Percentiles rank a stretch among this genome's conserved stretches.
phyloP scores from a whole-genome alignment of 1,139 yeast genomes.

The Sugiyamaella paludigena region DNA sequence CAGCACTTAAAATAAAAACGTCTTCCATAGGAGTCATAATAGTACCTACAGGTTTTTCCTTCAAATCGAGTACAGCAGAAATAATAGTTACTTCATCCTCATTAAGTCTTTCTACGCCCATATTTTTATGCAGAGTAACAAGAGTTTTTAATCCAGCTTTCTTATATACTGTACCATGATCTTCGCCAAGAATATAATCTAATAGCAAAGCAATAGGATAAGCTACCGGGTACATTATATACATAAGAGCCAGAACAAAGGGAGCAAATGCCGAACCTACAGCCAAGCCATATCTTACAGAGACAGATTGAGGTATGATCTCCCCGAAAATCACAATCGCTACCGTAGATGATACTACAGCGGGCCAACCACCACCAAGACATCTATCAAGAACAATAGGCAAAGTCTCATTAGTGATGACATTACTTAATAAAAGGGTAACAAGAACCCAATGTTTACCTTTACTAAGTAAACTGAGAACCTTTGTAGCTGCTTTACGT shows the following conservation, averaged over 20 bases:
- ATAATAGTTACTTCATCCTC: slow-evolving; percentile 96
- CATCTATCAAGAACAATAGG: slow-evolving; percentile 92
- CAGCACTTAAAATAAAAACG: slow-evolving; percentile 86
- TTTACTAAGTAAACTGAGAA: slow-evolving; percentile 64
- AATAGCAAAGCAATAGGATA: slow-evolving; percentile 82
- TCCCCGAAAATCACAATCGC: slow-evolving; percentile 95
- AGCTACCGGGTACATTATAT: slow-evolving; percentile 86
- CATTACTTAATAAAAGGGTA: slow-evolving; percentile 74
- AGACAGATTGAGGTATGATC: slow-evolving; percentile 89
- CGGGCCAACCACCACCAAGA: slow-evolving; percentile 97
- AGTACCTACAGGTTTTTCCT: slow-evolving; percentile 79
- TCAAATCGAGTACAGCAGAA: slow-evolving; percentile 87
- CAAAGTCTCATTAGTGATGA: slow-evolving; percentile 90
- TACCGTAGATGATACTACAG: slow-evolving; percentile 88
- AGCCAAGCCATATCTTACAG: slow-evolving; percentile 88
- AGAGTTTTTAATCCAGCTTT: slow-evolving; percentile 90
- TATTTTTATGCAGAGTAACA: slow-evolving; percentile 87
- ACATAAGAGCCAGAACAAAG: slow-evolving; percentile 81
- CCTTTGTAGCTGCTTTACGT: slow-evolving; percentile 68
- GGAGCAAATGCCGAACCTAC: slow-evolving; percentile 92
- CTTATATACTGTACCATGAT: slow-evolving; percentile 92
- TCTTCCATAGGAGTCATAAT: slow-evolving; percentile 95
- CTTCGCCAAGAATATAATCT: slow-evolving; percentile 86
- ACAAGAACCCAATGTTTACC: slow-evolving; percentile 99
- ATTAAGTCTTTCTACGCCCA: slow-evolving; percentile 92